These are phyloP conservation scores for Talaromyces atroroseus DNA, from an alignment of 2,329 filamentous ascomycete genomes.

Conservation along the genomic window DNA sequence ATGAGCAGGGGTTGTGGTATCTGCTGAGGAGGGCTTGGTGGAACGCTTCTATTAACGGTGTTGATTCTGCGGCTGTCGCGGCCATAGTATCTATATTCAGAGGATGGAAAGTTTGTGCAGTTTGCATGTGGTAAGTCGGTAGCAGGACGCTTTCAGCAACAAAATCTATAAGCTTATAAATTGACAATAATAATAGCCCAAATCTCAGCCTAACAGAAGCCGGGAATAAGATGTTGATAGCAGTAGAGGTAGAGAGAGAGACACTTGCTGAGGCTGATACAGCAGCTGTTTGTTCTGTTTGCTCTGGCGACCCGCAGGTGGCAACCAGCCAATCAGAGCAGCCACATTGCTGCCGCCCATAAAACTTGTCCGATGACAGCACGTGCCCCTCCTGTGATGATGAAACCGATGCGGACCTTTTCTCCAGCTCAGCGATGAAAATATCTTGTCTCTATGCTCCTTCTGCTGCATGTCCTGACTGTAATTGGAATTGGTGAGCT, in stretches of 20 bases:
- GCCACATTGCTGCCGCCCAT: neutral
- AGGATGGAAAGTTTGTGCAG: neutral
- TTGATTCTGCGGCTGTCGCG: neutral
- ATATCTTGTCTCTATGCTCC: neutral
- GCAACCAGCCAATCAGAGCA: slow-evolving; percentile 2
- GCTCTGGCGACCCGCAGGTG: neutral
- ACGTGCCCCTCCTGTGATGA: slow-evolving; percentile 11
- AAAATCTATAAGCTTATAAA: too few relatives aligned
- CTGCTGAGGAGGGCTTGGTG: slow-evolving; percentile 29
- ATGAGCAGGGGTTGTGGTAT: slow-evolving; percentile 35
- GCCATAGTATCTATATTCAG: neutral
- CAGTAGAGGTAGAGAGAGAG: neutral
- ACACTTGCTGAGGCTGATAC: neutral
- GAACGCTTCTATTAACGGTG: slow-evolving; percentile 23
- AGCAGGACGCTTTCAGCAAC: too few relatives aligned
- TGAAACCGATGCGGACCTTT: slow-evolving; percentile 1
- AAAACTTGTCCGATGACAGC: neutral
- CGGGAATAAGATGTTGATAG: too few relatives aligned
- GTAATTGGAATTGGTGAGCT: neutral
- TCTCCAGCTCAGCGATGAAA: neutral
- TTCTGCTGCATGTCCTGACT: neutral
- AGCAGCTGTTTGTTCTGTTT: slow-evolving; percentile 9
- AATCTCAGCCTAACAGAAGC: too few relatives aligned
- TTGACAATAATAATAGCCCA: too few relatives aligned
- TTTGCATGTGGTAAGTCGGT: too few relatives aligned